Conservation (phyloP, 2,329 filamentous ascomycete genomes). For the Colletotrichum sp. region DNA sequence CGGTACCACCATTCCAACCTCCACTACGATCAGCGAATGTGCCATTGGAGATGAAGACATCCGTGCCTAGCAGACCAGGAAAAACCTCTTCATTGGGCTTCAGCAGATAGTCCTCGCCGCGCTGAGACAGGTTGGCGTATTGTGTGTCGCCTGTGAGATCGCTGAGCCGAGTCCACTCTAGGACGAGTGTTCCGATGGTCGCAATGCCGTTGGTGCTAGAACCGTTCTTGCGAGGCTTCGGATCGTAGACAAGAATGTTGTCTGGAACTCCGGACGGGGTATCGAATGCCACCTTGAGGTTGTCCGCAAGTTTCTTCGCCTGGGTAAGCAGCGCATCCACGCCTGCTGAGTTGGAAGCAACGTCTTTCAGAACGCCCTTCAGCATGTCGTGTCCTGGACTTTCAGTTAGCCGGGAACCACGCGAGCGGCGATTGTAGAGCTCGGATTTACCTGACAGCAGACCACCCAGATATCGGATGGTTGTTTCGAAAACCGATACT, state of each 20-base stretch:
- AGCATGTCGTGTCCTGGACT: slow-evolving; percentile 71
- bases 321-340: slow-evolving; percentile 70
- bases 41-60: slow-evolving; percentile 69
- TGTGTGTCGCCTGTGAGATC: slow-evolving; percentile 72
- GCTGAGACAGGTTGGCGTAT: slow-evolving; percentile 71
- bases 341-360: slow-evolving; percentile 47
- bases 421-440: background rate
- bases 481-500: slow-evolving; percentile 88
- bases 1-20: slow-evolving; percentile 78
- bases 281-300: slow-evolving; percentile 78
- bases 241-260: slow-evolving; percentile 68
- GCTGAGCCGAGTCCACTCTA: slow-evolving; percentile 84
- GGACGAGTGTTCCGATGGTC: slow-evolving; percentile 76
- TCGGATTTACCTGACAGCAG: slow-evolving; percentile 68
- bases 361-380: slow-evolving; percentile 63
- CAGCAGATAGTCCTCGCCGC: slow-evolving; percentile 73
- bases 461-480: slow-evolving; percentile 85
- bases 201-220: slow-evolving; percentile 72
- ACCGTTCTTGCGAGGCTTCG: slow-evolving; percentile 51
- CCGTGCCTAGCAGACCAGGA: slow-evolving; percentile 75
- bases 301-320: slow-evolving; percentile 71
- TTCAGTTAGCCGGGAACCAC: background rate
- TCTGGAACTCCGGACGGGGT: slow-evolving; percentile 77
- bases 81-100: slow-evolving; percentile 73
- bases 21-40: slow-evolving; percentile 70